A percentile compares a stretch with the other conserved stretches of the same genome.
Conservation (phyloP, 2,329 filamentous ascomycete genomes). For the Tolypocladium amazonense region DNA sequence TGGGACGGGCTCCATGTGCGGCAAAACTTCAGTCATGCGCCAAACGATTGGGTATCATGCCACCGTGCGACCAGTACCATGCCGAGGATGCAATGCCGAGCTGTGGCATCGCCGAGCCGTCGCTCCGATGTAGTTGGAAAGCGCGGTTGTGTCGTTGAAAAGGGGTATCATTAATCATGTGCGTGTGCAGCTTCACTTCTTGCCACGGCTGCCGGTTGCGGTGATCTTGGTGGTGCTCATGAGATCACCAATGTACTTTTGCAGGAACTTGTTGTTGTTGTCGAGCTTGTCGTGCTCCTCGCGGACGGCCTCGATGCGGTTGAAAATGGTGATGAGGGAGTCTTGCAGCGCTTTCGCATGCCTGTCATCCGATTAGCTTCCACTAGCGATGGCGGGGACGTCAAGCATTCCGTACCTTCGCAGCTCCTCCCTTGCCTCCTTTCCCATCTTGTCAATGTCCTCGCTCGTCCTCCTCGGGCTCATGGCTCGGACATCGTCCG, state of each 20-base stretch:
- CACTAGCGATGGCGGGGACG: too few species aligned
- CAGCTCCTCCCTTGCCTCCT: constrained; percentile 63
- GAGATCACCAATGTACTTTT: constrained; percentile 94
- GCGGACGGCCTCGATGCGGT: constrained; percentile 88
- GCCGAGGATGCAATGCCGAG: not conserved
- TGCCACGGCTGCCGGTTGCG: constrained; percentile 38
- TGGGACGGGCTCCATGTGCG: not conserved
- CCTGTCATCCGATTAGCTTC: constrained; percentile 33
- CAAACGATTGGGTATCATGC: not conserved
- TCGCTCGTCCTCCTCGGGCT: constrained; percentile 84
- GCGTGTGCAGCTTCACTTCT: constrained; percentile 32
- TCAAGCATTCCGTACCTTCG: constrained; percentile 33
- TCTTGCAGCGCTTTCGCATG: constrained; percentile 85
- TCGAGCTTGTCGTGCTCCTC: constrained; percentile 95
- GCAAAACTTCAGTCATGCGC: not conserved
- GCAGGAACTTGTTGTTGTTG: constrained; percentile 91
- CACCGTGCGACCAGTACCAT: not conserved
- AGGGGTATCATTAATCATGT: not conserved
- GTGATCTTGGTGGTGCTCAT: constrained; percentile 79
- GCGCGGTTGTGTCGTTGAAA: not conserved
- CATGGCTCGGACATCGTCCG: constrained; percentile 88
- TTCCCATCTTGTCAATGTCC: constrained; percentile 78
- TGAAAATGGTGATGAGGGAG: constrained; percentile 78
- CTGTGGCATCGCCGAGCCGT: not conserved
- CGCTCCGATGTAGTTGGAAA: not conserved